These are phyloP conservation scores for Saxophila tyrrhenica DNA, from an alignment of 495 filamentous ascomycete species.

Conservation along the genomic window DNA sequence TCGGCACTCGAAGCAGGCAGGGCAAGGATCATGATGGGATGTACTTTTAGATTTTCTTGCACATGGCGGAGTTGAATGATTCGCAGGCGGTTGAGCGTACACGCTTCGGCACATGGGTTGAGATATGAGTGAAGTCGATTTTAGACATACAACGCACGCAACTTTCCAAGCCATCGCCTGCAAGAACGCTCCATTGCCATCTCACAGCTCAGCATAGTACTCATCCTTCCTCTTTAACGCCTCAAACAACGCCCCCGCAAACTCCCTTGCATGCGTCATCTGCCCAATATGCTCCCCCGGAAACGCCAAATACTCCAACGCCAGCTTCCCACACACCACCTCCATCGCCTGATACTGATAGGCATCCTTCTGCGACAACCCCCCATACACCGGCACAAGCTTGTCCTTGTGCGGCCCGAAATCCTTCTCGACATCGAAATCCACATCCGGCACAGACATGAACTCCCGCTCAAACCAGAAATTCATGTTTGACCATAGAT, in stretches of 20 bases:
- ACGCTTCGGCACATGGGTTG: too few species aligned
- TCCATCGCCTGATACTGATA: conserved; percentile 4
- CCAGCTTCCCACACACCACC: background rate
- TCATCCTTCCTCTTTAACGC: background rate
- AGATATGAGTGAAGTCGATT: too few species aligned
- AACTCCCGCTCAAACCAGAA: conserved; percentile 10
- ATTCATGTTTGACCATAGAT: background rate
- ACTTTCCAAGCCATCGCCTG: too few species aligned
- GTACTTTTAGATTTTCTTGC: too few species aligned
- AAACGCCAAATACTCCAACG: background rate
- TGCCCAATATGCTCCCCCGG: conserved; percentile 2
- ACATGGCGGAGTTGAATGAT: too few species aligned
- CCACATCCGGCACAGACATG: background rate
- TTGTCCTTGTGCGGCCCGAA: background rate
- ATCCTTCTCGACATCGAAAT: background rate
- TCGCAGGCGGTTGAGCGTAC: too few species aligned
- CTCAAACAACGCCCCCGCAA: background rate
- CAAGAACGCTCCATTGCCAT: background rate
- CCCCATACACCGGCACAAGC: conserved; percentile 1
- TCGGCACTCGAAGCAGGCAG: too few species aligned
- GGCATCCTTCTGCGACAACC: background rate
- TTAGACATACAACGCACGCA: too few species aligned
- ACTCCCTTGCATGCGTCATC: conserved; percentile 1
- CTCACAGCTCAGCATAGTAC: background rate
- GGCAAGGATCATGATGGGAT: too few species aligned